These are phyloP conservation scores for Neofusicoccum cordaticola DNA, from an alignment of 2,329 filamentous ascomycete genomes.

Conservation along the genomic window DNA sequence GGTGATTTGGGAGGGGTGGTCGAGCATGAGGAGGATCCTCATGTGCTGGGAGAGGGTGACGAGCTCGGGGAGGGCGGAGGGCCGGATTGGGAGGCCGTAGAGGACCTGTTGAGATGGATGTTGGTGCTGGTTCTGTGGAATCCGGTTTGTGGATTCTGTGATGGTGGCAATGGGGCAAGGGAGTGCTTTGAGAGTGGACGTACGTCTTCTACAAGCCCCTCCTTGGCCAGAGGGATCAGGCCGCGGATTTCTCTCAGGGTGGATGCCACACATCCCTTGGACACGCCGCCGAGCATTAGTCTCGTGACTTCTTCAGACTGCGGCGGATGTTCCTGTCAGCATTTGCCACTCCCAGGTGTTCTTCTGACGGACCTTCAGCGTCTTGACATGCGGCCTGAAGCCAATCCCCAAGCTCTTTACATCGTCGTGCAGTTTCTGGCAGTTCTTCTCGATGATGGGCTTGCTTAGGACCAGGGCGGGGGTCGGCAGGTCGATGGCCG, in stretches of 20 bases:
- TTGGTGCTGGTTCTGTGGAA: neutral
- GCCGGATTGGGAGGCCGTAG: slow-evolving; percentile 15
- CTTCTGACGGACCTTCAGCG: slow-evolving; percentile 1
- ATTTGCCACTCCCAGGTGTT: neutral
- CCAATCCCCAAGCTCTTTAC: slow-evolving; percentile 14
- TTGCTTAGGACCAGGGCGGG: slow-evolving; percentile 17
- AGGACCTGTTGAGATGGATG: neutral
- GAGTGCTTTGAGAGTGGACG: neutral
- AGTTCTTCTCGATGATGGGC: slow-evolving; percentile 11
- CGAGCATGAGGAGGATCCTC: slow-evolving; percentile 16
- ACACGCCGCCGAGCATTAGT: slow-evolving; percentile 10
- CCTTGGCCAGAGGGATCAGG: slow-evolving; percentile 5
- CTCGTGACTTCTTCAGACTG: slow-evolving; percentile 15
- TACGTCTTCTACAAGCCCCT: slow-evolving; percentile 7
- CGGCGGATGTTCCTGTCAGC: neutral
- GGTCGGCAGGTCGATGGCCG: slow-evolving; percentile 14
- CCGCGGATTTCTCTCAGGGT: slow-evolving; percentile 14
- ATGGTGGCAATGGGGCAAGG: neutral
- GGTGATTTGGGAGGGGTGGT: slow-evolving; percentile 14
- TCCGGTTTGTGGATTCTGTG: no score
- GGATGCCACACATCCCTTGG: slow-evolving; percentile 2
- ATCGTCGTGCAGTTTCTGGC: slow-evolving; percentile 11
- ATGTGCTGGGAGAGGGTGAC: neutral
- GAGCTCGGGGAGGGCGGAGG: slow-evolving; percentile 3
- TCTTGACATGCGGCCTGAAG: slow-evolving; percentile 18